phyloP scores from a whole-genome alignment of 768 basidiomycete species.

The Tricholoma saponaceum region DNA sequence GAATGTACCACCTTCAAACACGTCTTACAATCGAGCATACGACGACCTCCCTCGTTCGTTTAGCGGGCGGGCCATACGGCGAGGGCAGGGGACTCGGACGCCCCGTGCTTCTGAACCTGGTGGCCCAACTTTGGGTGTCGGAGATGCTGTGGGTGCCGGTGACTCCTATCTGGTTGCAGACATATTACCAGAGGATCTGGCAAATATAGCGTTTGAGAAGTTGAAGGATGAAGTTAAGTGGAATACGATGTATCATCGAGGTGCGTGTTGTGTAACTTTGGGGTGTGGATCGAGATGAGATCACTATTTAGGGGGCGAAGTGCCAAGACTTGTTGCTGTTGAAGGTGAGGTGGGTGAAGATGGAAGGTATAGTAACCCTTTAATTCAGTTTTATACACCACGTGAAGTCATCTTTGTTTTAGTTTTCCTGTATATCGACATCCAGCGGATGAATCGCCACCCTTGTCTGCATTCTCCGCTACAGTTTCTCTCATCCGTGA shows the following conservation, averaged over 20 bases:
- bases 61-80: background rate
- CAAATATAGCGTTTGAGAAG: conserved; percentile 51
- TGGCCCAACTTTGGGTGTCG: conserved; percentile 12
- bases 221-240: conserved; percentile 65
- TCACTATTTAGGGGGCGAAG: conserved; percentile 59
- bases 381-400: background rate
- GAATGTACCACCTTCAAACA: background rate
- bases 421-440: conserved; percentile 81
- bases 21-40: background rate
- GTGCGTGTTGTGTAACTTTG: conserved; percentile 24
- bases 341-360: conserved; percentile 47
- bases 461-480: conserved; percentile 60
- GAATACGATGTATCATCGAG: conserved; percentile 72
- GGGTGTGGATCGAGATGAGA: background rate
- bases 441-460: conserved; percentile 75
- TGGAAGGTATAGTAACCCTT: conserved; percentile 29
- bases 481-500: conserved; percentile 64
- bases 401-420: background rate
- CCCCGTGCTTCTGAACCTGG: background rate
- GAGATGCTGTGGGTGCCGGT: conserved; percentile 51
- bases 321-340: conserved; percentile 62
- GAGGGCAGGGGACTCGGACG: background rate
- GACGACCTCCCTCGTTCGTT: background rate
- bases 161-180: conserved; percentile 60
- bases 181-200: conserved; percentile 54